Evolutionary conservation across 805 yeast species (phyloP).

Genomic region (Kuraishia capsulata): DNA sequence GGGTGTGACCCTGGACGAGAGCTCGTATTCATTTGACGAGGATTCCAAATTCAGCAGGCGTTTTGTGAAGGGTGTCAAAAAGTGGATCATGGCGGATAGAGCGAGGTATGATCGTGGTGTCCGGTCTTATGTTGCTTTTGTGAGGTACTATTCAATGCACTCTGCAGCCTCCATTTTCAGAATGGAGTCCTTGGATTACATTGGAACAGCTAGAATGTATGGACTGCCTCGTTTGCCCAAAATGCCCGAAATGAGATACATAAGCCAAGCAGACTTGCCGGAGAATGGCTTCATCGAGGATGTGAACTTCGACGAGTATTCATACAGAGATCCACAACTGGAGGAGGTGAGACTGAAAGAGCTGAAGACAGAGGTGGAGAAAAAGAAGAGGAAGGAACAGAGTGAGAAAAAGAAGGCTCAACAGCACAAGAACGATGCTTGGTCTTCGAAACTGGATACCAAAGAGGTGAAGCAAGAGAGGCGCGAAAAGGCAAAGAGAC

Average conservation of each 20-base stretch:
- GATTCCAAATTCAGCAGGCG: constrained; percentile 10
- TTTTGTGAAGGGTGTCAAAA: constrained; percentile 23
- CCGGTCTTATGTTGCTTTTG: constrained; percentile 72
- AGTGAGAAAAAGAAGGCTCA: constrained; percentile 33
- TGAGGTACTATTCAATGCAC: constrained; percentile 82
- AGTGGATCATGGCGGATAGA: constrained; percentile 66
- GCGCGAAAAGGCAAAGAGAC: constrained; percentile 57
- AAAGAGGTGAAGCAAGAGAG: constrained; percentile 57
- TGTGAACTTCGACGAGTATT: constrained; percentile 60
- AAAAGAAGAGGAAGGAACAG: constrained; percentile 24
- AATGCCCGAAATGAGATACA: constrained; percentile 79
- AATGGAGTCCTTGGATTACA: constrained; percentile 57
- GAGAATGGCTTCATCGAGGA: constrained; percentile 67
- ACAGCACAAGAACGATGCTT: constrained; percentile 52
- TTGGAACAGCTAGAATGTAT: constrained; percentile 64
- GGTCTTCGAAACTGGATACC: constrained; percentile 66
- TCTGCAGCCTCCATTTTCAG: constrained; percentile 83
- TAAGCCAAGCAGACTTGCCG: constrained; percentile 46
- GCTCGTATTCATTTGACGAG: constrained; percentile 15
- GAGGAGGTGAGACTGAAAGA: constrained; percentile 57
- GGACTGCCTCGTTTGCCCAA: constrained; percentile 80
- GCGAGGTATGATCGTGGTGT: constrained; percentile 77
- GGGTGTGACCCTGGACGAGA: constrained; percentile 41
- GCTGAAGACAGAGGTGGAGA: constrained; percentile 34
- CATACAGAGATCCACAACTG: constrained; percentile 53